These are phyloP conservation scores for Arctium lappa DNA, from an alignment of 129 eudicot genomes.

Conservation along the genomic window DNA sequence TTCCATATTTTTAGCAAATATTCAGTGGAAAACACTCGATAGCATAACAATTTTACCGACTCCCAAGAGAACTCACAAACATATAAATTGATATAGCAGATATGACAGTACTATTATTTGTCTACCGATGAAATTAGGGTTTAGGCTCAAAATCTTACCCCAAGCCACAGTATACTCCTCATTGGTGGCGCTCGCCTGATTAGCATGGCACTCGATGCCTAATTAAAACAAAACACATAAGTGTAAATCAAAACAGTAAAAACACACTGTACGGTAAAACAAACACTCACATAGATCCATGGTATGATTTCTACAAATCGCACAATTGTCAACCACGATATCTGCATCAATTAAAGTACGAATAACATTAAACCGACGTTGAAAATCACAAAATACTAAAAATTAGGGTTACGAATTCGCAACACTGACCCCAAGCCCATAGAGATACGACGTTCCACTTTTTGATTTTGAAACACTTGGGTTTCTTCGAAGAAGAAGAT, in stretches of 20 bases:
- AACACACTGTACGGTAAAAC: neutral
- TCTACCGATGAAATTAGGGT: neutral
- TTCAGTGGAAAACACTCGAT: neutral
- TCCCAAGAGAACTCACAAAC: neutral
- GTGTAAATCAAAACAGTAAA: neutral
- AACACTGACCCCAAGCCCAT: conserved; percentile 51
- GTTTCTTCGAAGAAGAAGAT: conserved; percentile 40
- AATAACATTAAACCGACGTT: neutral
- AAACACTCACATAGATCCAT: conserved; percentile 70
- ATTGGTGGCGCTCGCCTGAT: conserved; percentile 87
- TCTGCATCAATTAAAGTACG: conserved; percentile 27
- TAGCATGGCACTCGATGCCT: conserved; percentile 83
- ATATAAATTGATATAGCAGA: neutral
- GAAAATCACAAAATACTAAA: neutral
- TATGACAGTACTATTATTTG: neutral
- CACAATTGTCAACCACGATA: conserved; percentile 69
- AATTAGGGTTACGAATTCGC: conserved; percentile 7
- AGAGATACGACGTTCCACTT: conserved; percentile 59
- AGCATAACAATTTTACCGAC: neutral
- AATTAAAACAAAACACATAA: conserved; percentile 11
- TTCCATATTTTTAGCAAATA: neutral
- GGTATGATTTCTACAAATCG: conserved; percentile 73
- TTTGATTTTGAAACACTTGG: conserved; percentile 45
- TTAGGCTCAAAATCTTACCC: conserved; percentile 43
- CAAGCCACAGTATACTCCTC: conserved; percentile 93